phyloP scores from a whole-genome alignment of 164 flowering plant species.

The grape (Vitis vinifera) region ASM3070453v1 NC_081807.1:2912001-2912500 shows the following conservation, averaged over 20 bases:
- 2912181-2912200: neutral
- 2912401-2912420: slow-evolving; percentile 85
- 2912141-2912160: neutral
- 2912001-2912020: neutral
- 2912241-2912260: slow-evolving; percentile 78
- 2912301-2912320: slow-evolving; percentile 88
- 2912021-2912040: no score
- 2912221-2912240: neutral
- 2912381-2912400: slow-evolving; percentile 84
- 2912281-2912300: slow-evolving; percentile 87
- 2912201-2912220: neutral
- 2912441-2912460: slow-evolving; percentile 2
- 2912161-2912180: neutral
- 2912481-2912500: neutral
- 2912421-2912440: slow-evolving; percentile 91
- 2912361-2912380: slow-evolving; percentile 85
- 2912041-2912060: no score
- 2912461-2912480: neutral
- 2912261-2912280: slow-evolving; percentile 85
- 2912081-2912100: neutral
- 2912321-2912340: slow-evolving; percentile 68
- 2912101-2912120: neutral
- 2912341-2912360: slow-evolving; percentile 82
- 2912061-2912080: neutral
- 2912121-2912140: neutral